phyloP scores from a whole-genome alignment of 139 green algal species.

The Chlamydomonas urium region DNA sequence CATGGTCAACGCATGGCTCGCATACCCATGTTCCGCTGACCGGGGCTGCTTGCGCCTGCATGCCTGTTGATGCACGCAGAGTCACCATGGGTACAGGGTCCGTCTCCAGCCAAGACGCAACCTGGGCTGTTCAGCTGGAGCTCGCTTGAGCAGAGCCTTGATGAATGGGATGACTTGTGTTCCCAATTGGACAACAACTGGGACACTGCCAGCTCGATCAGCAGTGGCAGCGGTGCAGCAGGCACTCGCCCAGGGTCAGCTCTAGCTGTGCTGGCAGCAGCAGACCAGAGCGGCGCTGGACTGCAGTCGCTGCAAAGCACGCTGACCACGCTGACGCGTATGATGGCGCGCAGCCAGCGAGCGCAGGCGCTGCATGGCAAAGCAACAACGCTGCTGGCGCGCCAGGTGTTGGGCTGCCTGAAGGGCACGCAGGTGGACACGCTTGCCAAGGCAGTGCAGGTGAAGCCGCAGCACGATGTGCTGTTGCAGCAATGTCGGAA shows the following conservation, averaged over 20 bases:
- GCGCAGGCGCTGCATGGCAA: background rate
- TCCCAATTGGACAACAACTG: background rate
- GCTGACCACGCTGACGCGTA: background rate
- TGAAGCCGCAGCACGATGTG: no score
- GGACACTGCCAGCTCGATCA: background rate
- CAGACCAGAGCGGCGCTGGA: background rate
- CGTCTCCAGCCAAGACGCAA: no score
- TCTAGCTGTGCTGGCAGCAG: background rate
- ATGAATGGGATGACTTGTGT: constrained; percentile 10
- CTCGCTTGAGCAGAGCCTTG: background rate
- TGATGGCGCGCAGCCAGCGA: constrained; percentile 12
- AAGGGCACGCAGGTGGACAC: background rate
- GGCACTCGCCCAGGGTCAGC: background rate
- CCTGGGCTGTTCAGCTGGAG: no score
- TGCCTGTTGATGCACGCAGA: no score
- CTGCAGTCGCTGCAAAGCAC: background rate
- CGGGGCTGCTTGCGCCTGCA: no score
- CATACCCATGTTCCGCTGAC: no score
- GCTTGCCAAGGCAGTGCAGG: constrained; percentile 3
- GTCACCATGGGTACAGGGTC: no score
- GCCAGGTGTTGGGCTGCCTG: constrained; percentile 5
- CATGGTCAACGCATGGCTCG: no score
- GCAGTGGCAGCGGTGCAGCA: no score
- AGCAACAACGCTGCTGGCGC: constrained; percentile 6
- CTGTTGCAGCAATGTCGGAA: no score